Evolutionary conservation across 2,329 filamentous ascomycete genomes (phyloP).

Genomic region (Calycina marina): DNA sequence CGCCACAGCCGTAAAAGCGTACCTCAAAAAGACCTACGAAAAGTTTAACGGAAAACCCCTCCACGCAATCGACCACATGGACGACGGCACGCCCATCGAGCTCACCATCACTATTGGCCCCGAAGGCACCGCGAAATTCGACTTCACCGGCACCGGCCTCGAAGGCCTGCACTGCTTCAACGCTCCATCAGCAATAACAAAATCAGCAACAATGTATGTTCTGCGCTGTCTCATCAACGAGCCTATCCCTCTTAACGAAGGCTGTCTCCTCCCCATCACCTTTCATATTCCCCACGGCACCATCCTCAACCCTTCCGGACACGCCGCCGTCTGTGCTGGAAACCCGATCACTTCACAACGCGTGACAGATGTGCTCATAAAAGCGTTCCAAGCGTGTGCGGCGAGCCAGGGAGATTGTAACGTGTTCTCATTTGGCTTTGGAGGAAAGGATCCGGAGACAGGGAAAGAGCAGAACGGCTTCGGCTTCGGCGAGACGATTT

Average conservation of each 20-base stretch:
- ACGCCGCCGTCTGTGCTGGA: conserved; percentile 66
- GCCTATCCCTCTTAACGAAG: conserved; percentile 74
- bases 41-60: conserved; percentile 52
- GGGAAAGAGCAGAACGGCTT: conserved; percentile 52
- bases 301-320: conserved; percentile 58
- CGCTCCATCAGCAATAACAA: conserved; percentile 64
- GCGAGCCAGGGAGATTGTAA: conserved; percentile 69
- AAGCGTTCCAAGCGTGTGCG: conserved; percentile 62
- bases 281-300: conserved; percentile 54
- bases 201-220: conserved; percentile 72
- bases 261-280: conserved; percentile 60
- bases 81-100: conserved; percentile 63
- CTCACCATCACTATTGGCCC: conserved; percentile 59
- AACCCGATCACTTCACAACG: conserved; percentile 68
- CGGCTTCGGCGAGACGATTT: conserved; percentile 75
- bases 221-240: conserved; percentile 63
- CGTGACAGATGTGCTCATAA: conserved; percentile 67
- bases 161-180: conserved; percentile 68
- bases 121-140: conserved; percentile 57
- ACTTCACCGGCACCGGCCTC: conserved; percentile 61
- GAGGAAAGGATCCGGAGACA: conserved; percentile 40
- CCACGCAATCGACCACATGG: conserved; percentile 63
- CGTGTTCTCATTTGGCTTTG: conserved; percentile 62
- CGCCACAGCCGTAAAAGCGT: conserved; percentile 53
- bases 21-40: conserved; percentile 52